Evolutionary conservation across 2,329 filamentous ascomycete genomes (phyloP).

Genomic region (Rosellinia necatrix): DNA sequence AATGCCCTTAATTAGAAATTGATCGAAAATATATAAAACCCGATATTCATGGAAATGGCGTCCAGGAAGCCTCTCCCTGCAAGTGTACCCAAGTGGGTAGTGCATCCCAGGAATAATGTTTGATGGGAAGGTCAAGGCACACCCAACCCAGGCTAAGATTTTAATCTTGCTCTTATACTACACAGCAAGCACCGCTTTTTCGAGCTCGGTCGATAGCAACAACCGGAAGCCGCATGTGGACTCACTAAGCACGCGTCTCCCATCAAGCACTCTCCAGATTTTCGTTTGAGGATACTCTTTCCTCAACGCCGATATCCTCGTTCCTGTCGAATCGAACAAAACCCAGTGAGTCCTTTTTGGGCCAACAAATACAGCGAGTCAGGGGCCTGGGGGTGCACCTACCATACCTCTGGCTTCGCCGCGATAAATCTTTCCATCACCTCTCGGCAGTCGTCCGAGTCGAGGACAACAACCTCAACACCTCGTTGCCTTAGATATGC

Average conservation of each 20-base stretch:
- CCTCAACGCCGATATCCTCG: constrained; percentile 40
- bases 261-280: constrained; percentile 1
- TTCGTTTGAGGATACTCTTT: constrained; percentile 39
- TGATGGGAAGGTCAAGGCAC: neutral
- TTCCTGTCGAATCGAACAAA: constrained; percentile 34
- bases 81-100: neutral
- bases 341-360: neutral
- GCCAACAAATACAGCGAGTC: neutral
- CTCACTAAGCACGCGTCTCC: neutral
- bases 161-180: neutral
- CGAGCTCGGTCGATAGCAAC: neutral
- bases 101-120: neutral
- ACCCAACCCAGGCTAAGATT: neutral
- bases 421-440: constrained; percentile 75
- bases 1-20: too few species aligned
- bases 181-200: neutral
- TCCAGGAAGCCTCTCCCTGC: neutral
- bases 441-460: constrained; percentile 66
- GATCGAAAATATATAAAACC: too few species aligned
- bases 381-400: constrained; percentile 35
- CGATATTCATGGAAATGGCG: neutral
- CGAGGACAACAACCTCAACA: constrained; percentile 73
- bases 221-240: neutral
- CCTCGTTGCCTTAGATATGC: constrained; percentile 69
- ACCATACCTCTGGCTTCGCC: constrained; percentile 75